These are phyloP conservation scores for Mycena crocata DNA, from an alignment of 768 basidiomycete species.

Conservation along the genomic window DNA sequence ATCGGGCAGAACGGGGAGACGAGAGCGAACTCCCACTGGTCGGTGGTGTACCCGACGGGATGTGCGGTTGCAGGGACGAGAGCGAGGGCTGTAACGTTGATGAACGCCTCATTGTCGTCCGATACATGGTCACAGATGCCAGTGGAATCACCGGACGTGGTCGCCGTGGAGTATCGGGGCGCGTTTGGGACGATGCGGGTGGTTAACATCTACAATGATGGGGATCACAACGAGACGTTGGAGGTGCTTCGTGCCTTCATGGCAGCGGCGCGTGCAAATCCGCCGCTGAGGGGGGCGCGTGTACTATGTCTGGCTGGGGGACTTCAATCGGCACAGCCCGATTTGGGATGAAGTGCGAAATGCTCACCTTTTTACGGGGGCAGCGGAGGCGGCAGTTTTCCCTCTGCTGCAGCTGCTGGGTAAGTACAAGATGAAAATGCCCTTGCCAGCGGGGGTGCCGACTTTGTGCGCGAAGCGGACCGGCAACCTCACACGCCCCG, in stretches of 20 bases:
- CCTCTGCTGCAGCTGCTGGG: neutral
- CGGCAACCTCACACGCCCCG: no score
- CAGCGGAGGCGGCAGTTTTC: neutral
- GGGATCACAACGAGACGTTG: neutral
- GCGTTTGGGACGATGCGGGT: neutral
- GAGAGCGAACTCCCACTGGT: neutral
- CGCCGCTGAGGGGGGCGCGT: neutral
- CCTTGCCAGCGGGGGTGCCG: no score
- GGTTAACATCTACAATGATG: no score
- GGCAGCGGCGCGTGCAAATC: neutral
- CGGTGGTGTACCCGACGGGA: constrained; percentile 7
- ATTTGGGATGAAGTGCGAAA: neutral
- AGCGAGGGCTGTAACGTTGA: constrained; percentile 2
- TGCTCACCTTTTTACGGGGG: neutral
- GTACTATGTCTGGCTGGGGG: neutral
- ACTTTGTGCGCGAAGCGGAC: no score
- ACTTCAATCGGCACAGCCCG: constrained; percentile 1
- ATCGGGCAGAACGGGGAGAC: neutral
- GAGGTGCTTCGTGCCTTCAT: neutral
- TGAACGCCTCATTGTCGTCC: neutral
- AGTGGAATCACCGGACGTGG: neutral
- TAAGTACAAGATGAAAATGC: neutral
- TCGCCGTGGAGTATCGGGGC: neutral
- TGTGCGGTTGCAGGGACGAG: no score
- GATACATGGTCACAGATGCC: neutral